These are phyloP conservation scores for Sporothrix dimorphospora DNA, from an alignment of 2,329 filamentous ascomycete genomes.

Conservation along the genomic window DNA sequence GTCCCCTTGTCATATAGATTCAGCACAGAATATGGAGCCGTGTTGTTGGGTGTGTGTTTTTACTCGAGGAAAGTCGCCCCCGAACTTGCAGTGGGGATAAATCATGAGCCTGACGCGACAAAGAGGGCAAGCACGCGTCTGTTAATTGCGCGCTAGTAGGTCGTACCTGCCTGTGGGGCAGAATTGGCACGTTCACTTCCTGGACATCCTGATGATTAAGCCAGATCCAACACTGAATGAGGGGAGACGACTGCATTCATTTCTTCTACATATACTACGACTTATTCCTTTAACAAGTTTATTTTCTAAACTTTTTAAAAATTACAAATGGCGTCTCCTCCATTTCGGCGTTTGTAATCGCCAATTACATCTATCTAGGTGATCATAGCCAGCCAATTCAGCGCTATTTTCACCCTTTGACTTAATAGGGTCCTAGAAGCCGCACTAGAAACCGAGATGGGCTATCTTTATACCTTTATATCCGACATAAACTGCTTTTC, in stretches of 20 bases:
- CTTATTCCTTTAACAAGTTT: too few species aligned
- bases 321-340: too few species aligned
- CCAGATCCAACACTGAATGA: too few species aligned
- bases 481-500: background rate
- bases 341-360: too few species aligned
- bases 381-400: too few species aligned
- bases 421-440: background rate
- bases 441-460: background rate
- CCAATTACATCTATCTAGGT: too few species aligned
- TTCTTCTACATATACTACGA: too few species aligned
- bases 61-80: background rate
- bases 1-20: background rate
- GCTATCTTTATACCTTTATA: background rate
- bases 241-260: too few species aligned
- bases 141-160: conserved; percentile 3
- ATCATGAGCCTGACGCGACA: background rate
- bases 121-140: background rate
- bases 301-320: too few species aligned
- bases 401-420: too few species aligned
- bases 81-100: background rate
- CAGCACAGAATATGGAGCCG: background rate
- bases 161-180: background rate
- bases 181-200: background rate
- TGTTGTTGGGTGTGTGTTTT: background rate
- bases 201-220: too few species aligned